Evolutionary conservation across 441 rosid genomes (phyloP).

Genomic region (Theobroma grandiflorum): DNA sequence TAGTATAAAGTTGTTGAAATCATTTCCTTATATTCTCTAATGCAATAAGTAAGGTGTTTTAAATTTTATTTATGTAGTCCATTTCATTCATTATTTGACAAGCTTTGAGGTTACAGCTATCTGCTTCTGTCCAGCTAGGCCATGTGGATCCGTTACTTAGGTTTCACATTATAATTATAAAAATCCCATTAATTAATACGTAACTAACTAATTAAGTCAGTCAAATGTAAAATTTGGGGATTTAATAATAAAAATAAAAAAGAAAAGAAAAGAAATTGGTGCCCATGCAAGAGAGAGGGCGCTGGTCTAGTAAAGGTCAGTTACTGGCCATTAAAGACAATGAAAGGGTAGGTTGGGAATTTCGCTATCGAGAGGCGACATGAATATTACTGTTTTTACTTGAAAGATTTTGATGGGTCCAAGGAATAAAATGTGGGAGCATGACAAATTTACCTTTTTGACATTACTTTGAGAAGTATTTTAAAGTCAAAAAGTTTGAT

Average conservation of each 20-base stretch:
- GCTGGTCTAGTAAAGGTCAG: background rate
- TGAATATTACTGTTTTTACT: background rate
- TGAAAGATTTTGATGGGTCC: background rate
- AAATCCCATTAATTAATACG: background rate
- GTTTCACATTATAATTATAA: background rate
- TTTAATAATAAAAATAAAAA: background rate
- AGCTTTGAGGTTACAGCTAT: slow-evolving; percentile 29
- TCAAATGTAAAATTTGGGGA: background rate
- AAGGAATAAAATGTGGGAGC: background rate
- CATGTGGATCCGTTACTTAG: slow-evolving; percentile 46
- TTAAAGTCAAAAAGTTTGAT: background rate
- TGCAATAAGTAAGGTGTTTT: no score
- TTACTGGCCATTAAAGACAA: background rate
- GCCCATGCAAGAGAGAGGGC: background rate
- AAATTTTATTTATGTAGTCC: background rate
- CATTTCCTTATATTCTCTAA: no score
- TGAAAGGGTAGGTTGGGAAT: background rate
- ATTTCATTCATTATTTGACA: background rate
- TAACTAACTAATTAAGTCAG: background rate
- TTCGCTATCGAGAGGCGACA: background rate
- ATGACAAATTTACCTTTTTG: background rate
- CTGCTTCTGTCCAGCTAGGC: slow-evolving; percentile 47
- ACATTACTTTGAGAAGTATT: background rate
- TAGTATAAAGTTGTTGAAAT: no score
- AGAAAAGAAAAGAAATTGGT: background rate